Base-by-base conservation (phyloP, 306 rosid species). In the Acacia confusa region DNA sequence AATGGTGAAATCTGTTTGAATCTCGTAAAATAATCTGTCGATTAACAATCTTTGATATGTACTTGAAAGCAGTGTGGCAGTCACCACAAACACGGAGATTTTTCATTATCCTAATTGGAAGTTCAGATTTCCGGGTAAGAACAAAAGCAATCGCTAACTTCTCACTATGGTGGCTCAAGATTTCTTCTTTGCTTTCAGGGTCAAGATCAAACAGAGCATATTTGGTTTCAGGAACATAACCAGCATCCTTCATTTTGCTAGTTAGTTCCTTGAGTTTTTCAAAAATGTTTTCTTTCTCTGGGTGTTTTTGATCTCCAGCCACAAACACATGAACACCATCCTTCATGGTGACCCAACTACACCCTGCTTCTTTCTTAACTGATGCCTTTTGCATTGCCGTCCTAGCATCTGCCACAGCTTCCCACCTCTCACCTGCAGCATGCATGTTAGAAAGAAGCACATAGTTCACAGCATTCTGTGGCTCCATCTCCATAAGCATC, bases 261-360 rank as follows among this genome's bases (percentile, higher is more conserved):
- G 60, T 91, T 24, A 94, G 86, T 75, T 92, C 97, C 85, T 88
- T 90, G 43, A 92, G 86, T 72, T 91, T 91, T 52, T 84, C 91
- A 69, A 91, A 90, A 72, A 94, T 91, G 48, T 85, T 76, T 36
- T 87, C 93, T 63, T 89, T 94, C 75, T 92, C 93, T 11, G 93
- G 93, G 84, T 94, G 98, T 50, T 87, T 85, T 82, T 90, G 90
- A 81, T 94, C 98, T 71, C 94, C 98, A 52, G 98, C 94, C 34
- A 94, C 88, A 81, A 94, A 94, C 36, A 94, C 93, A 89, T 94
- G 98, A 85, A 94, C 92, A 43, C 93, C 94, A 75, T 94, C 97
- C 85, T 88, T 94, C 98, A 94, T 94, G 74, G 86, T 89, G 38
- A 94, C 98, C 98, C 98, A 94, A 87, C 97, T 92, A 82, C 94